Percentiles rank a stretch among this genome's conserved stretches.
Conservation (phyloP, 306 rosid genomes). For the Acmispon strigosus region DNA sequence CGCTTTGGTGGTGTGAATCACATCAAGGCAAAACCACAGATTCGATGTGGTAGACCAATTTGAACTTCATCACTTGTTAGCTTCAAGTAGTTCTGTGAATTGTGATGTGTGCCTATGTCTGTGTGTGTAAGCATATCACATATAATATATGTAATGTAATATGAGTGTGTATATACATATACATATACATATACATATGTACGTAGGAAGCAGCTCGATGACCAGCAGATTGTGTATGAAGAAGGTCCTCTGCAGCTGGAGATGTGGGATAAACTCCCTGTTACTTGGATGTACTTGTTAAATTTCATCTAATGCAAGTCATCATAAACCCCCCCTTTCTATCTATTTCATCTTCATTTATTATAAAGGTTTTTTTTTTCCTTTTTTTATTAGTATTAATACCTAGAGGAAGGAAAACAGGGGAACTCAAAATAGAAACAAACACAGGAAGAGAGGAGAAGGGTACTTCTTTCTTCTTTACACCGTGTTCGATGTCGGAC, state of each 20-base stretch:
- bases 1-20: not conserved
- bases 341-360: too few relatives aligned
- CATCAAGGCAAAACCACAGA: constrained; percentile 5
- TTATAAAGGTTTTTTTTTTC: too few relatives aligned
- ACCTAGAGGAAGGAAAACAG: too few relatives aligned
- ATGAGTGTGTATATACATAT: not conserved
- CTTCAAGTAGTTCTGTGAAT: not conserved
- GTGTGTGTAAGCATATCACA: too few relatives aligned
- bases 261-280: not conserved
- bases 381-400: too few relatives aligned
- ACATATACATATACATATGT: too few relatives aligned
- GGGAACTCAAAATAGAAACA: too few relatives aligned
- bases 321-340: too few relatives aligned
- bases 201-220: not conserved
- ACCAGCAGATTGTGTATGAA: not conserved
- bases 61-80: not conserved
- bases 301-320: too few relatives aligned
- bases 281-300: not conserved
- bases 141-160: not conserved
- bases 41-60: not conserved
- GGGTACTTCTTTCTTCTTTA: too few relatives aligned
- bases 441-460: too few relatives aligned
- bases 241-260: constrained; percentile 10
- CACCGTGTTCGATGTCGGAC: too few relatives aligned
- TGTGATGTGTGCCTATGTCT: not conserved